Evolutionary conservation across 768 basidiomycete species (phyloP), one percentile per base, ranked within the genome.

Genomic region (Chlorophyllum brunneum): DNA sequence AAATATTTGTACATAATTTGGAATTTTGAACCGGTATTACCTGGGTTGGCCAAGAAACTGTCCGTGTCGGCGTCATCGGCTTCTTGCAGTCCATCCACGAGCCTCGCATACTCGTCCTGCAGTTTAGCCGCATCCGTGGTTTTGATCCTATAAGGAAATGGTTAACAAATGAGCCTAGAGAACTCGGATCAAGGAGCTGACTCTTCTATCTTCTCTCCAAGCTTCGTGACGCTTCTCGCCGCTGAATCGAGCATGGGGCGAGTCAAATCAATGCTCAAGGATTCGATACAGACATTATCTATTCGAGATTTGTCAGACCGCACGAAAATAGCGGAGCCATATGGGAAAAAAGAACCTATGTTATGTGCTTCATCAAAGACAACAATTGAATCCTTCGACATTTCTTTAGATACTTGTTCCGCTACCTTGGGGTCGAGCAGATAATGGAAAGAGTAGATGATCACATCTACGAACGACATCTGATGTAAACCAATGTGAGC

Each of bases 261-360:
- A 24, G 95, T 98, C 39, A 99, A 74, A 63, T 99, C 97, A 58
- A 99, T 95, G 60, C 94, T 97, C 33, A 99, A 74, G 0, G 97
- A 98, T 63, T 99, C 97, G 63, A 99, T 95, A 68, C 97, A 99
- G 40, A 99, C 97, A 65, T 99, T 99, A 64, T 99, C 95, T 98
- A 59, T 37, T 38, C 34, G 82, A 81, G 27, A 51, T 27, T 37
- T 34, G 37, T 62, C 11, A 53, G 36, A 39, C 36, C 7, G 29
- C 16, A 30, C 34, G 22, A 33, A 49, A 38, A 31, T 22, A 30
- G 20, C 22, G 27, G 20, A 31, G n/a, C 22, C 23, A 5, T 26
- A 52, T 45, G 33, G 33, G 48, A 44, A 48, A 51, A 45, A 58
- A 77, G 51, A 59, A 94, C 95, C 95, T 46, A 99, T 99, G 65